These are phyloP conservation scores for Candida sakaeoensis DNA, from an alignment of 805 yeast genomes.

Conservation along the genomic window DNA sequence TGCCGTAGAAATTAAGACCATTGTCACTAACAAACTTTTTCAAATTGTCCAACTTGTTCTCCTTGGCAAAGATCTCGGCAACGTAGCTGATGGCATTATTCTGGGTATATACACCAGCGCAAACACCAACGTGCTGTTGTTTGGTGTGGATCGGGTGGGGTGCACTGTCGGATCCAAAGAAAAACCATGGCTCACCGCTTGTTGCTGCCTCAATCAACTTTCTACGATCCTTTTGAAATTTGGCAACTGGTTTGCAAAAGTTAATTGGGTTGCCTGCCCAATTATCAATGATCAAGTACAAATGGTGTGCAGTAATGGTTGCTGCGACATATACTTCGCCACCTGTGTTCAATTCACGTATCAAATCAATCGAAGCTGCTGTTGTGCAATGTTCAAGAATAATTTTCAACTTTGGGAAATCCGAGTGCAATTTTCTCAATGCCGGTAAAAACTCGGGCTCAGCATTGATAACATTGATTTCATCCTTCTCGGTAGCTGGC, in stretches of 20 bases:
- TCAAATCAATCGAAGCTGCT: conserved; percentile 76
- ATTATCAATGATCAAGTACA: conserved; percentile 80
- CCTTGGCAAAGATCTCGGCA: conserved; percentile 78
- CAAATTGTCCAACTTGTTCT: conserved; percentile 60
- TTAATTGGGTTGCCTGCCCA: conserved; percentile 97
- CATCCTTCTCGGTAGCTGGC: conserved; percentile 55
- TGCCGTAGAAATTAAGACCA: conserved; percentile 69
- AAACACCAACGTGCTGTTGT: conserved; percentile 73
- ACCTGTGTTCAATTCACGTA: conserved; percentile 50
- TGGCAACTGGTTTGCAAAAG: conserved; percentile 97
- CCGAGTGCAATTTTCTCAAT: conserved; percentile 65
- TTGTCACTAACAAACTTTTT: conserved; percentile 70
- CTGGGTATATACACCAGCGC: conserved; percentile 98
- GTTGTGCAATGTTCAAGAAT: conserved; percentile 95
- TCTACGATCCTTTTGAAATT: conserved; percentile 76
- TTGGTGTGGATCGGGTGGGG: conserved; percentile 89
- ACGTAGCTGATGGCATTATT: conserved; percentile 75
- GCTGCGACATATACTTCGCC: conserved; percentile 68
- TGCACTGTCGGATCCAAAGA: conserved; percentile 97
- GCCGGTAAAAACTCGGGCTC: conserved; percentile 93
- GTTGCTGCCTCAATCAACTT: conserved; percentile 86
- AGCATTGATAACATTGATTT: conserved; percentile 89
- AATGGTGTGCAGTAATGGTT: conserved; percentile 93
- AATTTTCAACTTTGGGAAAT: conserved; percentile 83
- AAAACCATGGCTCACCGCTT: conserved; percentile 86